Base-by-base conservation (phyloP, 2,329 filamentous ascomycete genomes). In the Curvularia lunata region DNA sequence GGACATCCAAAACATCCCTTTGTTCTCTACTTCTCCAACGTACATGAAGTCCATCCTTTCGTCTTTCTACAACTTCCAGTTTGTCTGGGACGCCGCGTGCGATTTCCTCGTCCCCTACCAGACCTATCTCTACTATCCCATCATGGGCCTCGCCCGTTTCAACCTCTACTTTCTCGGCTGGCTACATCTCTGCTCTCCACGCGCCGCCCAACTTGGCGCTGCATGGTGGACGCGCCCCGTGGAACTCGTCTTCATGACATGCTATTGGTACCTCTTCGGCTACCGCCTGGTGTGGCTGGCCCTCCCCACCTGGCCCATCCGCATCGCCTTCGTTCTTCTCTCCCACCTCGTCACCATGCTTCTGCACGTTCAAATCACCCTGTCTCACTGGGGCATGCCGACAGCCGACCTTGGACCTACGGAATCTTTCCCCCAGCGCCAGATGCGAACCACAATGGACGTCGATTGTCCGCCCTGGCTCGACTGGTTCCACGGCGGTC, bases 321-420 rank as follows among this genome's bases (percentile, higher is more conserved):
- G 92, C 18, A 83, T 95, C 53, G 79, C 85, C 47, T 97, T 91
- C 75, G 80, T 97, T 69, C 81, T 96, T 74, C 78, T 95, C 70
- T 93, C 90, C 71, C 91, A 97, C 73, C 85, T 92, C 71, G 83
- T 91, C 25, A 91, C 91, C 6, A 90, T 91, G 76, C 89, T 92
- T 2, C 80, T 97, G 49, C 92, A 97, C 75, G 85, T 94, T 10
- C 92, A 97, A 75, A 96, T 97, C 74, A 96, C 92, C 0, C 84
- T 97, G 18, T 95, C 91, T 2, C 92, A 97, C 77, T 97, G 96
- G 77, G 91, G 91, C 64, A 97, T 96, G 92, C 94, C 91, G 67
- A 97, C 92, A 0, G 85, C 91, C 10, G 91, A 97, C 68, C 82
- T 97, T 12, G 93, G 93, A 0, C 87, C 90, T 1, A 83, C 88